Evolutionary conservation across 2,329 filamentous ascomycete genomes (phyloP), one percentile per base, ranked within the genome.

Genomic region (Plectosphaerella plurivora): DNA sequence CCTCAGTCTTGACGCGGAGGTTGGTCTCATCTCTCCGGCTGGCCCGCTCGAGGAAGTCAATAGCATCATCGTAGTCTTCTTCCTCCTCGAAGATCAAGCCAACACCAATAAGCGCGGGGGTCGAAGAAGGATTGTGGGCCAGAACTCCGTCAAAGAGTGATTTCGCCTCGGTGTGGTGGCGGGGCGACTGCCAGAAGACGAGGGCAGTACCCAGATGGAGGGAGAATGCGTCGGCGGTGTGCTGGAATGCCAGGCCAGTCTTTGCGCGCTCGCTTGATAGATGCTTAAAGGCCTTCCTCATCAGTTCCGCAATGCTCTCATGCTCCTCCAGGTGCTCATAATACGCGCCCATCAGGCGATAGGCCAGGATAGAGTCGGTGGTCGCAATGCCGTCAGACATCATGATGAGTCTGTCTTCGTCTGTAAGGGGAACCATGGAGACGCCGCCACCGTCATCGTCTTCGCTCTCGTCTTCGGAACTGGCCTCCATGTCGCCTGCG

Each of bases 51-150:
- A 99, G 73, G 62, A 96, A 97, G 25, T 87, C 81, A 39, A 92
- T 84, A 0, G 95, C 94, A 61, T 90, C 80, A 46, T 82, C 77
- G 61, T 89, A 97, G 57, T 97, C 88, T 62, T 96, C 88, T 58
- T 96, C 91, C 61, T 97, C 94, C 68, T 97, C 91, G 46, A 92
- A 87, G 41, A 99, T 93, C 22, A 97, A 72, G 1, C 94, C 95
- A 35, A 97, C 84, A 1, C 94, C 94, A 45, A 97, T 89, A 55
- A 99, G 75, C 3, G 92, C 92, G 28, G 84, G 74, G 1, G 91
- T 95, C 1, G 88, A 92, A 3, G 82, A 83, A 2, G 85, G 79
- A 52, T 95, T 91, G 24, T 88, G 82, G 47, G 82, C 75, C 1
- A 99, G 77, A 5, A 97, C 88, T 28, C 81, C 81, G 60, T 96